Evolutionary conservation across 2,329 filamentous ascomycete genomes (phyloP).

Genomic region (Laburnicola sp.): DNA sequence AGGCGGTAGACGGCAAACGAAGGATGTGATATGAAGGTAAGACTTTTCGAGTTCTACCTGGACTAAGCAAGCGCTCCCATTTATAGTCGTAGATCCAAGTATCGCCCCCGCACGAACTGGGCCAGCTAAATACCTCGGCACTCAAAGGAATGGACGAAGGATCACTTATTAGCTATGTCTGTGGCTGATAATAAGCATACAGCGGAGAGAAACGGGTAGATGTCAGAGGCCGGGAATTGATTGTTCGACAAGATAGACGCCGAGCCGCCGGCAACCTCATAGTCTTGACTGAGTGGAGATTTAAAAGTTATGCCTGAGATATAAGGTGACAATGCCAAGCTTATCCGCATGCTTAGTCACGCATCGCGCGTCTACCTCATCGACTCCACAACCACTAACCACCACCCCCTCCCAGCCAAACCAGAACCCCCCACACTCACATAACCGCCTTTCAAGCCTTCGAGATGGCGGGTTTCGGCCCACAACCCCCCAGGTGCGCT

Average conservation of each 20-base stretch:
- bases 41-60: background rate
- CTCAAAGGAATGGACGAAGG: no score
- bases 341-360: conserved; percentile 3
- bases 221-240: no score
- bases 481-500: conserved; percentile 29
- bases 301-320: background rate
- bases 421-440: conserved; percentile 6
- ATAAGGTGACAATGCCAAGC: background rate
- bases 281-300: no score
- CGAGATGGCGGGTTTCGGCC: conserved; percentile 32
- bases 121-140: no score
- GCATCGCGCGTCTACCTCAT: background rate
- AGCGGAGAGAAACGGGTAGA: no score
- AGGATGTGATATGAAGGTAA: background rate
- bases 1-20: background rate
- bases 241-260: no score
- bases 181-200: no score
- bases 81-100: no score
- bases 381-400: conserved; percentile 10
- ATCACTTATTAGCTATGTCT: no score
- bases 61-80: no score
- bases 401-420: conserved; percentile 17
- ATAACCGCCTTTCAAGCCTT: conserved; percentile 13
- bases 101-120: no score
- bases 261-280: no score